Base-by-base conservation (phyloP, 768 basidiomycete genomes). In the Collybia sp. region DNA sequence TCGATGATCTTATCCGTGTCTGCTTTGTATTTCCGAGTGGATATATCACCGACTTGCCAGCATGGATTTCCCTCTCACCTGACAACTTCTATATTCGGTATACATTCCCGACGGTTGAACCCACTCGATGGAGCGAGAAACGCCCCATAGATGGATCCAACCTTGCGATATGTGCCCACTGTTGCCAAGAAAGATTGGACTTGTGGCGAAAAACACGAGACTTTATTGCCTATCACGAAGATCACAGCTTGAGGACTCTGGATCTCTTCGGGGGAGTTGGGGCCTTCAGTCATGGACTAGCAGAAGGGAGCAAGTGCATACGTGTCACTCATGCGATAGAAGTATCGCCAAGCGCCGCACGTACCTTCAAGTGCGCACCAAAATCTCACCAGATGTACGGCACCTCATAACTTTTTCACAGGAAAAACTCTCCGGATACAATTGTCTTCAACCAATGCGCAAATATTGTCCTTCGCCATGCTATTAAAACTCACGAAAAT, bases 261-360 rank as follows among this genome's bases (percentile, higher is more conserved):
- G 77, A 79, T 53, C 49, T 78, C 2, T 79, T 77, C 51, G 73
- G 68, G 12, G 78, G 77, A 6, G 72, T 70, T 12, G 85, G 86
- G 5, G 80, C 84, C 2, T 85, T 90, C 56, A 76, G 76, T 42
- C 59, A 73, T 15, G 85, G 77, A 0, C 61, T 88, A 62, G 72
- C 74, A 12, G 66, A 76, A 33, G 68, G 73, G 2, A 80, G 75
- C 44, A 60, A 69, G 3, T 79, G 76, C 43, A 51, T 86, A 42
- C 71, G 77, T 48, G 55, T 86, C 3, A 81, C 79, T 0, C 79
- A 86, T 64, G 76, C 81, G 0, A 63, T 89, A 37, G 89, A 92
- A 53, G 81, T 88, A 16, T 69, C 77, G n/a, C 86, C 88, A 0
- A 85, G 83, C 58, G 85, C 90, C 6, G 82, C 84, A 0, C 64